These are phyloP conservation scores for Cercospora sp. DNA, from an alignment of 2,329 filamentous ascomycete species.

Conservation along the genomic window DNA sequence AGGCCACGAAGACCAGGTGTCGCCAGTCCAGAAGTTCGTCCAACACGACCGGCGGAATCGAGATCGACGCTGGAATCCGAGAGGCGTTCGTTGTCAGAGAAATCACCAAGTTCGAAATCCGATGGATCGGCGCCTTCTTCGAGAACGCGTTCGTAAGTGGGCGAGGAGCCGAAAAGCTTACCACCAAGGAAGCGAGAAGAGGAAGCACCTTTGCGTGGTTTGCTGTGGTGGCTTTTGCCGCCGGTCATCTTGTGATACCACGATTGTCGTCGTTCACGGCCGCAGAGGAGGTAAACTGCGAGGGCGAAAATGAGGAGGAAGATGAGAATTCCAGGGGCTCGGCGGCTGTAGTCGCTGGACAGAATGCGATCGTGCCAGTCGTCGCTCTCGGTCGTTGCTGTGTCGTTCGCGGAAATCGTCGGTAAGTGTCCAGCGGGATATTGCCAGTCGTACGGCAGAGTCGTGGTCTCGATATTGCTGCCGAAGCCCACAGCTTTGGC, in stretches of 20 bases:
- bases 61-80: constrained; percentile 24
- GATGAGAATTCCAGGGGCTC: constrained; percentile 73
- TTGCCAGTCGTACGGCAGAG: constrained; percentile 68
- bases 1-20: constrained; percentile 53
- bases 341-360: constrained; percentile 61
- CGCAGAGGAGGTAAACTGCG: constrained; percentile 71
- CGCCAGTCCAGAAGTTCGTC: constrained; percentile 65
- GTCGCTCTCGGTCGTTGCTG: constrained; percentile 47
- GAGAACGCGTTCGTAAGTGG: constrained; percentile 75
- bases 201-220: not conserved
- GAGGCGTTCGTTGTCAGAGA: constrained; percentile 55
- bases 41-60: constrained; percentile 49
- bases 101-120: constrained; percentile 75
- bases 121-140: constrained; percentile 69
- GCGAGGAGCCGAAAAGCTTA: constrained; percentile 64
- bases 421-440: constrained; percentile 59
- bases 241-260: constrained; percentile 58
- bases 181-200: constrained; percentile 32
- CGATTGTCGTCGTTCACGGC: constrained; percentile 68
- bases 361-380: constrained; percentile 63
- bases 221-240: constrained; percentile 44
- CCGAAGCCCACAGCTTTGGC: constrained; percentile 86
- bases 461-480: constrained; percentile 63
- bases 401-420: constrained; percentile 44
- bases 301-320: constrained; percentile 72